phyloP scores from a whole-genome alignment of 192 early-diverging fungal species.

The Fimicolochytrium jonesii region DNA sequence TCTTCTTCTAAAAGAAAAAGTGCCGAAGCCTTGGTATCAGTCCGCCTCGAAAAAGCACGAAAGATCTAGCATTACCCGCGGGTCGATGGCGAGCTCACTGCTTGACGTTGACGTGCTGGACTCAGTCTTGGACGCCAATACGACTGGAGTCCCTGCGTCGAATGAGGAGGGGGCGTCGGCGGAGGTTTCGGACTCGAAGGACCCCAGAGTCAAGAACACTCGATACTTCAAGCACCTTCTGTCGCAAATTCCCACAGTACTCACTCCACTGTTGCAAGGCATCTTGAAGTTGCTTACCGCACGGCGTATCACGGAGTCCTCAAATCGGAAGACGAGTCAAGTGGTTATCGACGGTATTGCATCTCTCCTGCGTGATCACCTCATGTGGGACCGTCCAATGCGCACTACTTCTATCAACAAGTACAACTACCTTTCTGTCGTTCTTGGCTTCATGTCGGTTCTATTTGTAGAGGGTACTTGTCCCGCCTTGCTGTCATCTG shows the following conservation, averaged over 20 bases:
- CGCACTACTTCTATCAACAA: constrained; percentile 22
- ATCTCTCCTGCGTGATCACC: constrained; percentile 44
- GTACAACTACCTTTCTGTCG: constrained; percentile 54
- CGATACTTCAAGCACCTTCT: constrained; percentile 61
- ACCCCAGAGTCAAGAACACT: constrained; percentile 63
- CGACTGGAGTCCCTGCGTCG: constrained; percentile 10
- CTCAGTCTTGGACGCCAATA: background rate
- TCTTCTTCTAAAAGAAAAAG: constrained; percentile 47
- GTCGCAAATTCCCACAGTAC: constrained; percentile 58
- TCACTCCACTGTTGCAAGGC: constrained; percentile 63
- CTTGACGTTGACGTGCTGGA: constrained; percentile 24
- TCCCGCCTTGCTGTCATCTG: background rate
- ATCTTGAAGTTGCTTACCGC: constrained; percentile 58
- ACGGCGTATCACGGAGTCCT: constrained; percentile 47
- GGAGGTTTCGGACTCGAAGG: constrained; percentile 39
- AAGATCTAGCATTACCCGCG: background rate
- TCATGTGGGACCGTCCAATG: constrained; percentile 33
- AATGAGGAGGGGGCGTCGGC: constrained; percentile 19
- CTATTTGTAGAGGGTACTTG: constrained; percentile 54
- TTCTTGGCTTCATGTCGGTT: constrained; percentile 51
- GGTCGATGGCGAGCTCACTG: background rate
- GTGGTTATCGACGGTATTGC: constrained; percentile 60
- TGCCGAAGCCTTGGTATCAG: constrained; percentile 68
- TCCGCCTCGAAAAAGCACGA: constrained; percentile 11
- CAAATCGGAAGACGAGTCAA: constrained; percentile 47